Base-by-base conservation (phyloP, 2,329 filamentous ascomycete species). In the Colletotrichum salicis region DNA sequence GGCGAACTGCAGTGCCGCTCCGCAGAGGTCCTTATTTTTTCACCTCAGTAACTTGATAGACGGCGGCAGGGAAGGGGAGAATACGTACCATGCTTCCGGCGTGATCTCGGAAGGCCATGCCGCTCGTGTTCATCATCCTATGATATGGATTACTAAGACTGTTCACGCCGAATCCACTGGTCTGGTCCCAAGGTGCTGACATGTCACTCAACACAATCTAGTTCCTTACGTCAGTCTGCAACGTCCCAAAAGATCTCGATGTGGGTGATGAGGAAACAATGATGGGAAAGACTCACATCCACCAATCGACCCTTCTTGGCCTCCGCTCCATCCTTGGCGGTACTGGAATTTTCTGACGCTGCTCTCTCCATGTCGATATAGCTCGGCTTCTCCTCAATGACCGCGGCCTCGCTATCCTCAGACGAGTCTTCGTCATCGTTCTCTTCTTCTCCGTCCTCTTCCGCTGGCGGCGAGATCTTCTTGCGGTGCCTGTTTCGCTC, bases 121-220 rank as follows among this genome's bases (percentile, higher is more conserved):
- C 96, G 84, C 93, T 97, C 77, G 96, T 98, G 84, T 99, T 99
- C 95, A 98, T 97, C 92, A 99, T 93, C 96, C 96, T 99, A 88
- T 85, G 82, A 91, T 97, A 96, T 75, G 95, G 94, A 90, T 96
- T 93, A 96, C 92, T 97, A 90, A 98, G 89, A 86, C 92, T 97
- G 86, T 90, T 94, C 86, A 93, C 92, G 86, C 90, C 92, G 86
- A 93, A 95, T 79, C 92, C 92, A 79, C 88, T 87, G 64, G 89
- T 93, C 86, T 94, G 93, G 78, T 91, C 87, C 95, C 95, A 98
- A 92, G 96, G 95, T 88, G 88, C 96, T 90, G 92, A 99, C 96
- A 99, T 99, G 89, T 99, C 96, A 90, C 94, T 97, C 80, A 99
- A 86, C 80, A 99, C 94, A 79, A 99, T 90, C 88, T 90, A 19